Base-by-base conservation (phyloP, 495 filamentous ascomycete species). In the Baudoinia panamericana region DNA sequence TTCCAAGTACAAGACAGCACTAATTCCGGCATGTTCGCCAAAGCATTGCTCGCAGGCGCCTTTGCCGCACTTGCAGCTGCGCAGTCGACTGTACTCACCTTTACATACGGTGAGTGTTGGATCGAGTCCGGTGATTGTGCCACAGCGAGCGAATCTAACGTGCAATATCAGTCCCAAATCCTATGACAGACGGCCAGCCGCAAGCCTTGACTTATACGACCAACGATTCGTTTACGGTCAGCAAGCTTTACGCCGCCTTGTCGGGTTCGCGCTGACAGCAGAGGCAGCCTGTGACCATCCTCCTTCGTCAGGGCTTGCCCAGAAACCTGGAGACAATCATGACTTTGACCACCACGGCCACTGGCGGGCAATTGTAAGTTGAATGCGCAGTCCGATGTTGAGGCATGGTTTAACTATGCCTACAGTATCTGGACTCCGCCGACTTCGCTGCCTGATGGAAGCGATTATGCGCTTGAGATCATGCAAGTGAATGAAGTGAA, bases 381-480 rank as follows among this genome's bases (percentile, higher is more conserved):
- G n/a, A n/a, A n/a, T n/a, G n/a, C n/a, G n/a, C n/a, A 17, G 2
- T 21, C 8, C 34, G 13, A 19, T 22, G 11, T 28, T 8, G 8
- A 8, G n/a, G 8, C 26, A 8, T 28, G 8, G 26, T 8, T 8
- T 28, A 28, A 28, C 26, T 40, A 39, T 24, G 3, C 22, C 20
- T 5, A 26, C 30, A 19, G 43, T 49, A 49, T 43, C 30, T 60
- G 53, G 52, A 55, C 38, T 28, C 43, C 52, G 7, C 34, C 40
- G 26, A 36, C 41, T 5, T 45, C 41, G 16, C 29, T 63, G 13
- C 41, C 50, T 10, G 43, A 51, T 29, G 59, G 45, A 30, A 30
- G n/a, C 18, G 45, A 56, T 39, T 57, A 59, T 30, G 55, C 56
- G 16, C 49, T 63, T 16, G 43, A 56, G 42, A 56, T 63, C 46